Evolutionary conservation across 768 basidiomycete species (phyloP), one percentile per base, ranked within the genome.

Genomic region (Agaricus bisporus): DNA sequence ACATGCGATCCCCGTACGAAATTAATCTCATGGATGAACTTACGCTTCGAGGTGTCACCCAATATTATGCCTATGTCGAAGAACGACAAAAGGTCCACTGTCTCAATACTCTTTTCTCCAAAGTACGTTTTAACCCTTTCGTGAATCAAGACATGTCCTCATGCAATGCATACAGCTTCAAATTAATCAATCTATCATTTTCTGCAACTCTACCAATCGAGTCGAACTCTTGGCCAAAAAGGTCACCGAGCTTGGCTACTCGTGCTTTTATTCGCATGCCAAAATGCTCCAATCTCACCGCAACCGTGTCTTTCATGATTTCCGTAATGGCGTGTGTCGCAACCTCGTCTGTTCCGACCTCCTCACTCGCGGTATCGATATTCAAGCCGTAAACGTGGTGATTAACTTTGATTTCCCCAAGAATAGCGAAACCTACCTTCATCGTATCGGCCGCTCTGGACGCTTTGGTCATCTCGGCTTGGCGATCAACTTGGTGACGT

Each of bases 181-280:
- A 95, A 99, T 99, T 78, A 99, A 99, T 74, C 95, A 99, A 74
- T 98, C 95, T 56, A 98, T 99, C 73, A 99, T 99, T 67, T 99
- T 99, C 74, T 99, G 95, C 75, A 99, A 99, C 79, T 98, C 95
- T 59, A 99, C 95, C 64, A 97, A 98, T 77, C 93, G 95, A 55
- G 95, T 99, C 74, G 95, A 99, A 73, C 88, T 99, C 45, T 81
- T 99, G 62, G 95, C 95, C 57, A 98, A 98, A 77, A 99, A 99
- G 75, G 93, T 99, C 62, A 99, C 95, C 11, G 97, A 99, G 65
- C 86, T 98, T 49, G 95, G 95, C 59, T 99, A 98, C 69, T 99
- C 95, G 41, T 99, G 95, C 78, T 99, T 99, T 84, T 99, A 97
- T 79, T 98, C 95, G 48, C 95, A 99, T 69, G 95, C 95, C 49